A percentile compares a stretch with the other conserved stretches of the same genome.
These are phyloP conservation scores for Penicillium freii DNA, from an alignment of 2,329 filamentous ascomycete genomes.

Conservation along the genomic window DNA sequence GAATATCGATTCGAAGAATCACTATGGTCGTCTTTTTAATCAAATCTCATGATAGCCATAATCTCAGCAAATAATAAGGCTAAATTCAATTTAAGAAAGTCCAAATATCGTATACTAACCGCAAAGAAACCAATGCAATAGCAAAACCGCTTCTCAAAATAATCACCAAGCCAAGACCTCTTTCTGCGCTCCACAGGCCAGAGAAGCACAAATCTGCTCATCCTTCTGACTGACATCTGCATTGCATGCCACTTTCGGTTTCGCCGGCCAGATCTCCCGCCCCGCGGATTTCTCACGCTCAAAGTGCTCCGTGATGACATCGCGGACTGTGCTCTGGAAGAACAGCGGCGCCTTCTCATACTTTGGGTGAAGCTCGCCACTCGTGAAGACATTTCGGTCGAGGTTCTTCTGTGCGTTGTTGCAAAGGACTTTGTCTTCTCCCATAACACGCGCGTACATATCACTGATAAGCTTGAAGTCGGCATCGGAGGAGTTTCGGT, in stretches of 20 bases:
- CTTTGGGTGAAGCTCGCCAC: slow-evolving; percentile 61
- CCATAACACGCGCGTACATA: slow-evolving; percentile 64
- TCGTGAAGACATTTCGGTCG: slow-evolving; percentile 60
- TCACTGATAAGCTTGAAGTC: slow-evolving; percentile 58
- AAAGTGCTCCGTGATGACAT: slow-evolving; percentile 50
- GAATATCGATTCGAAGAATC: neutral
- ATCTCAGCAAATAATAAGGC: neutral
- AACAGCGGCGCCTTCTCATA: slow-evolving; percentile 60
- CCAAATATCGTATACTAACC: neutral
- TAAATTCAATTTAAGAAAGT: neutral
- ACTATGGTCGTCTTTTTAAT: neutral
- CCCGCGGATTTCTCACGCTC: slow-evolving; percentile 47
- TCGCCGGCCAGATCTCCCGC: slow-evolving; percentile 54
- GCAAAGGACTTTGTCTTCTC: slow-evolving; percentile 64
- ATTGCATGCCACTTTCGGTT: slow-evolving; percentile 27
- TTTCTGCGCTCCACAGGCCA: slow-evolving; percentile 25
- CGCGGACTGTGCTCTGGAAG: slow-evolving; percentile 55
- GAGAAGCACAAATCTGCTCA: slow-evolving; percentile 23
- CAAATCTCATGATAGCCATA: neutral
- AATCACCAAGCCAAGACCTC: slow-evolving; percentile 27
- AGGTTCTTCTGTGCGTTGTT: slow-evolving; percentile 60
- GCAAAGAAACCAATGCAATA: neutral
- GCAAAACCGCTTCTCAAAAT: neutral
- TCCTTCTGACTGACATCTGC: slow-evolving; percentile 24
- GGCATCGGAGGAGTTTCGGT: slow-evolving; percentile 59